Conservation (phyloP, 352 stramenopile genomes). For the Plasmopara viticola region DNA sequence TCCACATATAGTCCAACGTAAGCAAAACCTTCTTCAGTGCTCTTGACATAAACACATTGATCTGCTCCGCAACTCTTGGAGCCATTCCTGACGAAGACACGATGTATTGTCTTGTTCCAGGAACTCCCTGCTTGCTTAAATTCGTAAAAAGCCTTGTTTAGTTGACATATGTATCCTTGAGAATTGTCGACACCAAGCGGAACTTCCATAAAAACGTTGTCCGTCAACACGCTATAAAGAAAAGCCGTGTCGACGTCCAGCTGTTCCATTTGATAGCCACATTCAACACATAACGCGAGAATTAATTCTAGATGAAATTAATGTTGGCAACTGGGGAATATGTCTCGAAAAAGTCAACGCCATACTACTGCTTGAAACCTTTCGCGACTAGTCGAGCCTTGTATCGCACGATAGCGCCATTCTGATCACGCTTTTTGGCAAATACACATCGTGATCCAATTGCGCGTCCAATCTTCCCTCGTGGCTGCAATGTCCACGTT, state of each 20-base stretch:
- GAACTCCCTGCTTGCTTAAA: neutral
- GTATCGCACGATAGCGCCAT: too few species aligned
- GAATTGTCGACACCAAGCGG: neutral
- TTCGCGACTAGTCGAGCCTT: too few species aligned
- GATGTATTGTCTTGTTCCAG: neutral
- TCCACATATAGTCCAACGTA: neutral
- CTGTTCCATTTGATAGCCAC: too few species aligned
- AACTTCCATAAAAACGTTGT: neutral
- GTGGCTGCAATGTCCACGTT: too few species aligned
- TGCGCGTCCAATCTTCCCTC: too few species aligned
- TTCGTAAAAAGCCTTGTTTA: constrained; percentile 1
- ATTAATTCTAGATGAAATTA: too few species aligned
- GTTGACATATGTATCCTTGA: neutral
- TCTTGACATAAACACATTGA: constrained; percentile 2
- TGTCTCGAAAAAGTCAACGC: too few species aligned
- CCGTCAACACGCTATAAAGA: neutral
- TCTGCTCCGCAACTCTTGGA: constrained; percentile 1
- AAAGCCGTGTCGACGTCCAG: constrained; percentile 1
- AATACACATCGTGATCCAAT: too few species aligned
- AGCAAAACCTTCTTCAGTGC: neutral
- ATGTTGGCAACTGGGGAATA: too few species aligned
- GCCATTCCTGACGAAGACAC: neutral
- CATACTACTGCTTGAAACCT: too few species aligned
- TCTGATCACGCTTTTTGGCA: too few species aligned
- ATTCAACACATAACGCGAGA: too few species aligned